Base-by-base conservation (phyloP, 495 filamentous ascomycete genomes). In the Daldinia concentrica region DNA sequence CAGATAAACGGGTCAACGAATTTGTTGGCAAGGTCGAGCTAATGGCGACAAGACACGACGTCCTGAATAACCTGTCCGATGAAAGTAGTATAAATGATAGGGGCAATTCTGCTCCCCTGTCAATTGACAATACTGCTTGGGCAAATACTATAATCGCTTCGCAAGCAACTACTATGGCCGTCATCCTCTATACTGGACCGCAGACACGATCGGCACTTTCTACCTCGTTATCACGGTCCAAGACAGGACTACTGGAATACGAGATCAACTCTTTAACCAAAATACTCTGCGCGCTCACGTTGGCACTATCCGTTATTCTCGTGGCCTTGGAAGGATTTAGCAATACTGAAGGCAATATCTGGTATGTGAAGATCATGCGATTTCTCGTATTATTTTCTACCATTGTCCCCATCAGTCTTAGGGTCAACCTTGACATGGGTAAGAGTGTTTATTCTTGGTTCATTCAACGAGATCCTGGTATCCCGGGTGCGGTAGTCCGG, bases 211-310 rank as follows among this genome's bases (percentile, higher is more conserved):
- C 95, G 48, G 94, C 96, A 2, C 84, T 99, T 58, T 98, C 95
- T 1, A 99, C 96, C 5, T 93, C 94, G 1, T 86, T 91, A 26
- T 94, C 93, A 7, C 87, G 96, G 22, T 97, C 93, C 1, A 99
- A 99, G 76, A 93, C 92, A 0, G 96, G 96, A 1, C 83, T 98
- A 19, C 79, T 99, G 17, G 96, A 99, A 79, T 92, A 92, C 74
- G 96, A 99, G 78, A 98, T 99, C 75, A 98, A 99, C 78, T 92
- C 92, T 15, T 85, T 99, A n/a, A 97, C 94, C 14, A 99, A 98
- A 76, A 98, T 99, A 57, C 85, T 99, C 9, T 99, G 95, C 74
- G 84, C 89, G 29, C 85, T 99, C 32, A 98, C 95, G 1, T 84
- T 98, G 4, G 84, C 90, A 5, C 84, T 99, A 1, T 97, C 94